Percentiles rank a stretch among this genome's conserved stretches.
Evolutionary conservation across 2,329 filamentous ascomycete genomes (phyloP).

Genomic region (Fusarium paranaense): DNA sequence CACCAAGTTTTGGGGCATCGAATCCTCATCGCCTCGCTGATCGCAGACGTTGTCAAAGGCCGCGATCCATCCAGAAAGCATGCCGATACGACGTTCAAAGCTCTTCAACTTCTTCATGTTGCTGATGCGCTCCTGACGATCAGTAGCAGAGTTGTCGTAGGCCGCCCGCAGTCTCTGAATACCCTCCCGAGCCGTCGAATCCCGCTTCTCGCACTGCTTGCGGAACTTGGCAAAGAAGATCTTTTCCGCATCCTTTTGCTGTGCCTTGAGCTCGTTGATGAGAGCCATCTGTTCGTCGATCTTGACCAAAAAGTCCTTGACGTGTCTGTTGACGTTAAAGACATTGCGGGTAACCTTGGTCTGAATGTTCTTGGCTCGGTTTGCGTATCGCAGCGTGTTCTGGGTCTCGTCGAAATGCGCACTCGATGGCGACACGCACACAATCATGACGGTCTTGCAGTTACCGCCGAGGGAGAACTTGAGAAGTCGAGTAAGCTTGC

Average conservation of each 20-base stretch:
- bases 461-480: conserved; percentile 98
- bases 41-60: conserved; percentile 89
- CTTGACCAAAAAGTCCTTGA: conserved; percentile 99
- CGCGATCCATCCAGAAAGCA: conserved; percentile 92
- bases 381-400: conserved; percentile 96
- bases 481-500: conserved; percentile 92
- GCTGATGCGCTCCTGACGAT: conserved; percentile 82
- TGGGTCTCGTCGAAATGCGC: conserved; percentile 98
- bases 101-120: conserved; percentile 86
- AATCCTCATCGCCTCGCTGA: conserved; percentile 61
- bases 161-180: conserved; percentile 82
- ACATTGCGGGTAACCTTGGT: conserved; percentile 99
- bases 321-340: conserved; percentile 98
- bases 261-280: conserved; percentile 94
- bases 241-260: conserved; percentile 89
- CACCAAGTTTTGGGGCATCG: conserved; percentile 74
- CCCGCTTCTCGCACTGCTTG: conserved; percentile 89
- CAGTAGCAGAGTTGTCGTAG: conserved; percentile 81
- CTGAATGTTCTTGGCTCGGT: conserved; percentile 98
- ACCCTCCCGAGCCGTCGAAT: conserved; percentile 80
- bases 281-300: conserved; percentile 98
- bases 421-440: conserved; percentile 96
- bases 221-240: conserved; percentile 88
- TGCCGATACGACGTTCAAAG: conserved; percentile 84
- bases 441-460: conserved; percentile 99